These are phyloP conservation scores for Scleroderma citrinum DNA, from an alignment of 768 basidiomycete genomes.

Conservation along the genomic window DNA sequence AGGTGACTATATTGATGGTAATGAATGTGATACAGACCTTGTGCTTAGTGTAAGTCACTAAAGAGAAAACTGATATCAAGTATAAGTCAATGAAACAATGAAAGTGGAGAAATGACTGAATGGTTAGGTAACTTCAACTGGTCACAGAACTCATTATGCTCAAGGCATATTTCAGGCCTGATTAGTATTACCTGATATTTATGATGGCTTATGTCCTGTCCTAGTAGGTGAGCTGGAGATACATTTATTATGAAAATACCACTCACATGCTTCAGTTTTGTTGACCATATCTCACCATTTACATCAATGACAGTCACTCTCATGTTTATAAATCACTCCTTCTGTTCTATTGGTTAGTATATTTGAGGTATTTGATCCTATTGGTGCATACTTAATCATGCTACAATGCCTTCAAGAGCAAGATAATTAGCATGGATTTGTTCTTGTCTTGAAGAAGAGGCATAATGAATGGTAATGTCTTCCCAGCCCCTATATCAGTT, in stretches of 20 bases:
- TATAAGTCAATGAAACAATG: no score
- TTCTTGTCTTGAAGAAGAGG: slow-evolving; percentile 18
- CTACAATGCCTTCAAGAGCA: slow-evolving; percentile 33
- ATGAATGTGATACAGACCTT: no score
- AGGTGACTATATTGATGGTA: no score
- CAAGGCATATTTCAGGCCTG: slow-evolving; percentile 20
- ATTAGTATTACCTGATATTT: slow-evolving; percentile 13
- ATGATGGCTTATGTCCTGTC: slow-evolving; percentile 1
- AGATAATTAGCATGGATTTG: slow-evolving; percentile 28
- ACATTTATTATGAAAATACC: background rate
- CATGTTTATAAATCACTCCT: slow-evolving; percentile 23
- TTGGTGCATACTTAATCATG: slow-evolving; percentile 35
- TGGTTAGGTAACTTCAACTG: slow-evolving; percentile 6
- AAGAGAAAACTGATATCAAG: no score
- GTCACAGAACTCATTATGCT: slow-evolving; percentile 7
- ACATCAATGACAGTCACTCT: slow-evolving; percentile 28
- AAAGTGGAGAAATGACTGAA: no score
- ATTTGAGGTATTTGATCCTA: background rate
- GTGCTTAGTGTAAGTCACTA: no score
- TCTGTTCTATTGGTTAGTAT: background rate
- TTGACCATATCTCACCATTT: slow-evolving; percentile 32
- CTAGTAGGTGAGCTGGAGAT: background rate
- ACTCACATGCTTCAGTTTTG: slow-evolving; percentile 23
- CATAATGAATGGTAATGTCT: slow-evolving; percentile 35
- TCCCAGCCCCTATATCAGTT: slow-evolving; percentile 33